Evolutionary conservation across 1,284 basidiomycete genomes (phyloP), one percentile per base, ranked within the genome.

Genomic region (Mrakiaceae sp.): DNA sequence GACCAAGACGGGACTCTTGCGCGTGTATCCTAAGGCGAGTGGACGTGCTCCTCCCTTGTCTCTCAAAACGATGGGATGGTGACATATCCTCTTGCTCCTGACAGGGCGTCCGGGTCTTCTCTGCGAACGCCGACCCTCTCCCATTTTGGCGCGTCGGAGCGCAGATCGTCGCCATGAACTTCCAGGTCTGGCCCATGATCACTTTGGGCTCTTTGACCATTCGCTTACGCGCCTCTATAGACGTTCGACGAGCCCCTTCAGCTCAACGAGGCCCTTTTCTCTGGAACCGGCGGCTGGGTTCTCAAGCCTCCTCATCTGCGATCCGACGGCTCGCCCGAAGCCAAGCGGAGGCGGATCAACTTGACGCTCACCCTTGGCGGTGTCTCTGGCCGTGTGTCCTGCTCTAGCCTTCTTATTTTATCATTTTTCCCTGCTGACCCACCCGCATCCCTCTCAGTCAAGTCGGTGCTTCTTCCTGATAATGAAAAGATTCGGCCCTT

Each of bases 261-360:
- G 61, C 71, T 86, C 49, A 84, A 85, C 67, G 84, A 84, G 70
- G 84, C 80, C 0, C 79, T 86, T 77, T 87, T 86, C 70, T 78
- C 78, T 0, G 84, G 81, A 0, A 82, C 79, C 2, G 71, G 74
- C 4, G 84, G 84, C 0, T 86, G 81, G 80, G 80, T 83, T 0
- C 72, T 79, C 54, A 84, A 84, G 69, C 84, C 79, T 3, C 64
- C 69, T 74, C 44, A 70, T 66, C 60, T 74, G 68, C 53, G 12
- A 10, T 57, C 48, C n/a, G 55, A 14, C 14, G 11, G n/a, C 27
- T 27, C 27, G 27, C 27, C 27, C 2, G 27, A 27, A 27, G 27
- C 27, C 27, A 27, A 27, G 27, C 27, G 27, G 27, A 27, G 27
- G 27, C 27, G 27, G 27, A 27, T 27, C 27, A 27, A 27, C 27